These are phyloP conservation scores for Ustilago bromivora DNA, from an alignment of 1,284 basidiomycete genomes.

Conservation along the genomic window DNA sequence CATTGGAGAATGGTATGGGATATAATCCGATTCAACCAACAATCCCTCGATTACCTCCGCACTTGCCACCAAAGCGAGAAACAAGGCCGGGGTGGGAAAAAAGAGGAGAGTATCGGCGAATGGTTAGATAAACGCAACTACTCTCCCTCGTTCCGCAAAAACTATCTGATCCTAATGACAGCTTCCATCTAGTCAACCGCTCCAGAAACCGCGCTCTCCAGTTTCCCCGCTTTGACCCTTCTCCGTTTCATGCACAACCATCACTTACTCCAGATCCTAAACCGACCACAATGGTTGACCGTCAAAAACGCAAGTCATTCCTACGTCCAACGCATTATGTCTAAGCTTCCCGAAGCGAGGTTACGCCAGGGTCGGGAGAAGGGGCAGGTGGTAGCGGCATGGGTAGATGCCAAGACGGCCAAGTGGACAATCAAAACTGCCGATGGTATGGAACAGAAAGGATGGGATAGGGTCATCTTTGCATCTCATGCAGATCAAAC, in stretches of 20 bases:
- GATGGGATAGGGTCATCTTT: slow-evolving; percentile 79
- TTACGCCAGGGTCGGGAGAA: slow-evolving; percentile 32
- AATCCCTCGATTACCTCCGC: slow-evolving; percentile 72
- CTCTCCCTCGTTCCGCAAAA: slow-evolving; percentile 78
- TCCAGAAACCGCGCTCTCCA: slow-evolving; percentile 78
- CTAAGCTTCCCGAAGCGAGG: slow-evolving; percentile 18
- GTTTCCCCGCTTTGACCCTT: slow-evolving; percentile 80
- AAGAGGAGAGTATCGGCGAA: slow-evolving; percentile 75
- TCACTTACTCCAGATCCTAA: slow-evolving; percentile 80
- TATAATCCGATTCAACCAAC: slow-evolving; percentile 81
- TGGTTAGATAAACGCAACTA: slow-evolving; percentile 80
- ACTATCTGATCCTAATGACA: slow-evolving; percentile 77
- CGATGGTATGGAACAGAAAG: slow-evolving; percentile 67
- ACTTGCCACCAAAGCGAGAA: slow-evolving; percentile 32
- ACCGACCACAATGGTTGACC: slow-evolving; percentile 82
- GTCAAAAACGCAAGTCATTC: slow-evolving; percentile 76
- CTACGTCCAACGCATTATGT: slow-evolving; percentile 55
- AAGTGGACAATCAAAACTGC: slow-evolving; percentile 22
- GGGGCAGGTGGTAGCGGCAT: slow-evolving; percentile 30
- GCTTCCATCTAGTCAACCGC: slow-evolving; percentile 81
- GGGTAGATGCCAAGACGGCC: slow-evolving; percentile 66
- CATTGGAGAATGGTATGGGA: slow-evolving; percentile 85
- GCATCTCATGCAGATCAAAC: slow-evolving; percentile 81
- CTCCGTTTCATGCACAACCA: slow-evolving; percentile 85
- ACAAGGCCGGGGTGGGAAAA: slow-evolving; percentile 65